Conservation (phyloP, 495 filamentous ascomycete species). For the Polyplosphaeria fusca region DNA sequence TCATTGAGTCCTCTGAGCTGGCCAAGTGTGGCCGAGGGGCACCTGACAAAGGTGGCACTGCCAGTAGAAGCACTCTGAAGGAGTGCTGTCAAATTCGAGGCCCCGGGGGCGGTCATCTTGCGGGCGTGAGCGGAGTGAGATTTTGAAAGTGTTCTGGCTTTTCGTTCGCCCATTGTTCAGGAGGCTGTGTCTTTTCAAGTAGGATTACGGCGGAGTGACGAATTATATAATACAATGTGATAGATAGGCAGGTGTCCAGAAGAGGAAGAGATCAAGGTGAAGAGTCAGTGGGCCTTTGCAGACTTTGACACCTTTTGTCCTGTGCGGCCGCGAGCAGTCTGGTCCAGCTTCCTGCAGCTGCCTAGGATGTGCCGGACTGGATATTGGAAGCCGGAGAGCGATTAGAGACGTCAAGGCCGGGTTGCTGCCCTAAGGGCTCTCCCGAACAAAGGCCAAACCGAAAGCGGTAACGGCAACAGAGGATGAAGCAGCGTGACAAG, state of each 20-base stretch:
- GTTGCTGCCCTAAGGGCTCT: slow-evolving; percentile 12
- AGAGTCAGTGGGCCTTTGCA: neutral
- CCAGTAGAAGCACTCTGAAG: slow-evolving; percentile 13
- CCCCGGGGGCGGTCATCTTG: slow-evolving; percentile 18
- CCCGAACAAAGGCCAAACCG: slow-evolving; percentile 9
- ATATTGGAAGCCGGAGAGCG: slow-evolving; percentile 4
- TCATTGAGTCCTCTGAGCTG: slow-evolving; percentile 25
- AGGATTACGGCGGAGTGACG: neutral
- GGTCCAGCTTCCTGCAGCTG: neutral
- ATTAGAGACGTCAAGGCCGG: slow-evolving; percentile 2
- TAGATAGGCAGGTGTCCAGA: neutral
- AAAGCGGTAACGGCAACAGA: slow-evolving; percentile 9
- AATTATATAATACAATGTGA: neutral
- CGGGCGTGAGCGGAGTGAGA: slow-evolving; percentile 2
- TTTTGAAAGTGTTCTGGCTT: slow-evolving; percentile 11
- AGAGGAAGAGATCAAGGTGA: neutral
- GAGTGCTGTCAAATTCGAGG: slow-evolving; percentile 16
- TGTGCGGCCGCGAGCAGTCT: slow-evolving; percentile 1
- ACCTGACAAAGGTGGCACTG: slow-evolving; percentile 17
- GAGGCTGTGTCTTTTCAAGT: slow-evolving; percentile 1
- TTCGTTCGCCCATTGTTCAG: slow-evolving; percentile 24
- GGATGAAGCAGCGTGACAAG: slow-evolving; percentile 17
- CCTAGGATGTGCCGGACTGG: slow-evolving; percentile 1
- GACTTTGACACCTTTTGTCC: neutral
- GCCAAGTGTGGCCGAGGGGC: slow-evolving; percentile 12